phyloP scores from a whole-genome alignment of 2,329 filamentous ascomycete species.

The Berkeleyomyces rouxiae region DNA sequence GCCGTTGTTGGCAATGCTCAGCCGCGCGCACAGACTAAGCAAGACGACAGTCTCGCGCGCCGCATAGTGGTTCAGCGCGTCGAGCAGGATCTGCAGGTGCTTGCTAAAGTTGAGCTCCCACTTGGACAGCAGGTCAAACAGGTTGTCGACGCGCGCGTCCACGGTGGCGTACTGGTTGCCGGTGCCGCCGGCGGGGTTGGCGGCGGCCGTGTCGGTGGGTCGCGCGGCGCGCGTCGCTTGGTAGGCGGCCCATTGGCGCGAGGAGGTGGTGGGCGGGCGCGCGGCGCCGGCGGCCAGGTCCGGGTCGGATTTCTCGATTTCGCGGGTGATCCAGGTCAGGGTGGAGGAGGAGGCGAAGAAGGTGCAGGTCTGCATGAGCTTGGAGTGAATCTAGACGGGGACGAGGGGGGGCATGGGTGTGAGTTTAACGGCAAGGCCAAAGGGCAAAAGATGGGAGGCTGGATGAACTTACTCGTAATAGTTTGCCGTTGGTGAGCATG shows the following conservation, averaged over 20 bases:
- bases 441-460: background rate
- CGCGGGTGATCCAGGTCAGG: conserved; percentile 69
- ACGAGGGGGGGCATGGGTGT: background rate
- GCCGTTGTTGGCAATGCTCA: conserved; percentile 69
- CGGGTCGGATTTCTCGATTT: conserved; percentile 68
- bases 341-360: conserved; percentile 65
- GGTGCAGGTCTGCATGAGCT: conserved; percentile 88
- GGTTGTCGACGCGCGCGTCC: conserved; percentile 46
- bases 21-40: conserved; percentile 65
- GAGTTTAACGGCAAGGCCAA: background rate
- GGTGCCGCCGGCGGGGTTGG: conserved; percentile 22
- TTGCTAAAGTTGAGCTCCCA: conserved; percentile 89
- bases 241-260: conserved; percentile 43
- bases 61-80: conserved; percentile 91
- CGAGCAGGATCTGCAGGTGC: conserved; percentile 83
- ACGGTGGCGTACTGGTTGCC: conserved; percentile 23
- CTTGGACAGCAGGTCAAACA: conserved; percentile 75
- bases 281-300: conserved; percentile 43
- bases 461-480: conserved; percentile 54
- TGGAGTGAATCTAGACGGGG: conserved; percentile 70
- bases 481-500: conserved; percentile 94
- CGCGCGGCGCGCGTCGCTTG: conserved; percentile 31
- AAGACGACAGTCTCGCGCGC: conserved; percentile 94
- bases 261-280: conserved; percentile 41
- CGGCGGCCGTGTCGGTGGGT: conserved; percentile 20